Conservation (phyloP, 1,284 basidiomycete species). For the Sutorius eximius region DNA sequence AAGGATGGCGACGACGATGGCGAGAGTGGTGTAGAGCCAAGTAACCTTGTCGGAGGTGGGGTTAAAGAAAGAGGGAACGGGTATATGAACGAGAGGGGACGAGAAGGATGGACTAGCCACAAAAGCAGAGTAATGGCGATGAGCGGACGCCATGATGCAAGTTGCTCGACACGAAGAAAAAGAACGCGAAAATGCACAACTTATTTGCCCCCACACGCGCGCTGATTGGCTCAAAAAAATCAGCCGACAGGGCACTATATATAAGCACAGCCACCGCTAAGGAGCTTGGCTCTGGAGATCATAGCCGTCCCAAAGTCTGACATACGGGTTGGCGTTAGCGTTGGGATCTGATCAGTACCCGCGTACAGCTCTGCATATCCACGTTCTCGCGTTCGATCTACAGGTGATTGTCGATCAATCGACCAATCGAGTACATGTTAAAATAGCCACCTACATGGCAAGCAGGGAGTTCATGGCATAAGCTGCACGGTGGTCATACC, state of each 20-base stretch:
- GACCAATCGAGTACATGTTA: neutral
- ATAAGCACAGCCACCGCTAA: constrained; percentile 16
- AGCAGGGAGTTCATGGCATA: neutral
- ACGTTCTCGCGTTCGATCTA: neutral
- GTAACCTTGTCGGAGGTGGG: constrained; percentile 39
- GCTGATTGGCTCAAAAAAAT: constrained; percentile 30
- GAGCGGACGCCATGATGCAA: constrained; percentile 37
- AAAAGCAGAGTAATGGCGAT: constrained; percentile 37
- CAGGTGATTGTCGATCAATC: neutral
- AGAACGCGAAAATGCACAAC: neutral
- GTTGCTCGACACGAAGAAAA: neutral
- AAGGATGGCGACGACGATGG: constrained; percentile 65
- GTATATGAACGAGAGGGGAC: constrained; percentile 43
- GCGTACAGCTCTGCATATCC: neutral
- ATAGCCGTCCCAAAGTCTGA: neutral
- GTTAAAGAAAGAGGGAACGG: constrained; percentile 45
- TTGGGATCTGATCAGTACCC: neutral
- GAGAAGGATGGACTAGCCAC: constrained; percentile 44
- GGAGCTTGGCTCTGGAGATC: no score
- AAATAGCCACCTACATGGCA: neutral
- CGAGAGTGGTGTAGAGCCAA: constrained; percentile 67
- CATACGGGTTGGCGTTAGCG: neutral
- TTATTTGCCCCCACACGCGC: constrained; percentile 6
- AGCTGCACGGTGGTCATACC: neutral
- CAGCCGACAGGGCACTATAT: constrained; percentile 15